Base-by-base conservation (phyloP, 345 rosid genomes). In the Eutrema japonicum region DNA sequence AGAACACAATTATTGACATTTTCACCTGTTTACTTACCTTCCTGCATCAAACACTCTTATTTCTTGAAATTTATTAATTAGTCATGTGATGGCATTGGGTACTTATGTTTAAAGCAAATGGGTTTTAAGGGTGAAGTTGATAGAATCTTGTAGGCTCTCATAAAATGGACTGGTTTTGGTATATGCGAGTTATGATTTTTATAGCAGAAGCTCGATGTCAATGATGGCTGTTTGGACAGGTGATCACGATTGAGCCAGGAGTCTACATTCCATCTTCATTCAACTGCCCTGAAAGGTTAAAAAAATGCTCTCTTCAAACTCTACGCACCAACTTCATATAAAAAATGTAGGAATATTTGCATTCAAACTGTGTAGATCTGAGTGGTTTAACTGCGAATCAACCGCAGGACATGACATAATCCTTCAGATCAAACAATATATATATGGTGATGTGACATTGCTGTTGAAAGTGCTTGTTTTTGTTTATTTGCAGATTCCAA, bases 241-340 rank as follows among this genome's bases (percentile, higher is more conserved):
- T 95, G 72, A 86, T 95, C 76, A 95, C 99, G 27, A 90, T 95
- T 65, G 98, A 95, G 80, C 97, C 99, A 38, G 98, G 97, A 80
- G 87, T 95, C 67, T 95, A 95, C 79, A 80, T 92, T 71, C 96
- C 98, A 18, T 67, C 82, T 40, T 78, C 69, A 68, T 86, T 82
- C 64, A 69, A 82, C 54, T 78, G 84, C 68, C 88, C 94, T 40
- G 90, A 87, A 74, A 87, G 98, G 98, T 92, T 81, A 27, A 70
- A 35, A 3, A 64, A 42, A 8, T 11, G 2, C 36, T 77, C 38
- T 35, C 50, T 56, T 56, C 7, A 48, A 48, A n/a, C 47, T 30
- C 50, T 27, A 7, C 2, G 4, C 38, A 61, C 48, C 37, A 53
- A 46, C 30, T 53, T 64, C 41, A 54, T 53, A 18, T 37, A 3